A percentile compares a stretch with the other conserved stretches of the same genome.
These are phyloP conservation scores for Ogataea wickerhamii DNA, from an alignment of 805 yeast species.

Conservation along the genomic window DNA sequence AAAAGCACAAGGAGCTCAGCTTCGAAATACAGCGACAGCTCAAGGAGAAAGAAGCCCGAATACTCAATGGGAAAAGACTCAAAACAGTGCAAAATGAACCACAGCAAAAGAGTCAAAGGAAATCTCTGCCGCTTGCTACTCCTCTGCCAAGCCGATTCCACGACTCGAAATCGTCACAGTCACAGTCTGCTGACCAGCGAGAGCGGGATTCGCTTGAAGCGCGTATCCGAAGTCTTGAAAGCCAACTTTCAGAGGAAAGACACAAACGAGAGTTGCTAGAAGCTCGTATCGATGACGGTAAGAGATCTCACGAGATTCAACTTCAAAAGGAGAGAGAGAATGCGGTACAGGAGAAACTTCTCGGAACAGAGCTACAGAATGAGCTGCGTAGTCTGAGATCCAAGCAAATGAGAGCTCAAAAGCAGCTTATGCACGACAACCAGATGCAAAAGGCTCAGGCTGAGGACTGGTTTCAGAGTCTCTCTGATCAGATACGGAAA, in stretches of 20 bases:
- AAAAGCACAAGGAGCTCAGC: conserved; percentile 14
- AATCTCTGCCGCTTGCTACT: not conserved
- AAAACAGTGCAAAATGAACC: conserved; percentile 2
- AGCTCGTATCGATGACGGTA: not conserved
- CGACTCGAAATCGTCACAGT: not conserved
- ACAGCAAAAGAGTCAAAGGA: not conserved
- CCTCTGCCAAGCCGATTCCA: not conserved
- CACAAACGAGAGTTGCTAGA: conserved; percentile 2
- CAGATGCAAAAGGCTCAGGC: not conserved
- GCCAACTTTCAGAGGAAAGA: conserved; percentile 2
- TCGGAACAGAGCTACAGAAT: not conserved
- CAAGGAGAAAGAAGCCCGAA: conserved; percentile 18
- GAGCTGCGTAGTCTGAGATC: not conserved
- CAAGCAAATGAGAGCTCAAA: not conserved
- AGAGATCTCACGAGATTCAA: not conserved
- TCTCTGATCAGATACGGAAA: conserved; percentile 4
- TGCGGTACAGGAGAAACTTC: not conserved
- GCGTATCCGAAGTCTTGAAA: conserved; percentile 4
- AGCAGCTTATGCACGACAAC: not conserved
- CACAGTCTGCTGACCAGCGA: not conserved
- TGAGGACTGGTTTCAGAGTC: conserved; percentile 5
- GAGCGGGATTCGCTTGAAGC: conserved; percentile 5
- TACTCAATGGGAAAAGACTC: conserved; percentile 9
- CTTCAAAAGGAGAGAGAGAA: not conserved
- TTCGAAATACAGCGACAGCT: conserved; percentile 16